These are phyloP conservation scores for Ophiostoma novo-ulmi DNA, from an alignment of 2,329 filamentous ascomycete genomes.

Conservation along the genomic window DNA sequence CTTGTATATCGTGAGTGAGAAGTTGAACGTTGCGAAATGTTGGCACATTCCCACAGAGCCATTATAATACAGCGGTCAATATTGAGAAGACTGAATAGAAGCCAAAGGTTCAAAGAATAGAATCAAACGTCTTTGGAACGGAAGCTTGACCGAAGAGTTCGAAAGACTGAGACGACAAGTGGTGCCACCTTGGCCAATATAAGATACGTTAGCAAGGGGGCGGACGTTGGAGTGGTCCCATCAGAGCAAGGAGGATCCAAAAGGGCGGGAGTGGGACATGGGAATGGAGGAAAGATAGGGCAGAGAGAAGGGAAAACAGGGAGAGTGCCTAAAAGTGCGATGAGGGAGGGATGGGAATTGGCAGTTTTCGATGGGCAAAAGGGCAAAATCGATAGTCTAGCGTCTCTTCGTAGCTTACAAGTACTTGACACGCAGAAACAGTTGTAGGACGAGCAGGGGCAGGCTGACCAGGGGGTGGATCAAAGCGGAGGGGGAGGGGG, in stretches of 20 bases:
- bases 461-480: constrained; percentile 3
- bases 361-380: constrained; percentile 5
- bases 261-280: not conserved
- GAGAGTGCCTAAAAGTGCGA: not conserved
- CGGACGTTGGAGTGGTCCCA: not conserved
- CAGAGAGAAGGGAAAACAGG: constrained; percentile 5
- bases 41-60: not conserved
- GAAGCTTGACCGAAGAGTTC: not conserved
- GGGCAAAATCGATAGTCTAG: constrained; percentile 9
- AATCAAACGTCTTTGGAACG: not conserved
- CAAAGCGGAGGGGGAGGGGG: not conserved
- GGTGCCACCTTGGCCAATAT: not conserved
- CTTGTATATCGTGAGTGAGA: not conserved
- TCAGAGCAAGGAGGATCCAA: not conserved
- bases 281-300: not conserved
- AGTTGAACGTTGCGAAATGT: not conserved
- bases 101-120: not conserved
- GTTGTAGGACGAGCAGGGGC: not conserved
- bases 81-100: not conserved
- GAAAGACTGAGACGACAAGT: not conserved
- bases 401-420: not conserved
- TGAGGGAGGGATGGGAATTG: constrained; percentile 8
- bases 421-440: not conserved
- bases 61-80: not conserved
- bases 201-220: not conserved